Base-by-base conservation (phyloP, 2,329 filamentous ascomycete species). In the Keithomyces neogunnii region DNA sequence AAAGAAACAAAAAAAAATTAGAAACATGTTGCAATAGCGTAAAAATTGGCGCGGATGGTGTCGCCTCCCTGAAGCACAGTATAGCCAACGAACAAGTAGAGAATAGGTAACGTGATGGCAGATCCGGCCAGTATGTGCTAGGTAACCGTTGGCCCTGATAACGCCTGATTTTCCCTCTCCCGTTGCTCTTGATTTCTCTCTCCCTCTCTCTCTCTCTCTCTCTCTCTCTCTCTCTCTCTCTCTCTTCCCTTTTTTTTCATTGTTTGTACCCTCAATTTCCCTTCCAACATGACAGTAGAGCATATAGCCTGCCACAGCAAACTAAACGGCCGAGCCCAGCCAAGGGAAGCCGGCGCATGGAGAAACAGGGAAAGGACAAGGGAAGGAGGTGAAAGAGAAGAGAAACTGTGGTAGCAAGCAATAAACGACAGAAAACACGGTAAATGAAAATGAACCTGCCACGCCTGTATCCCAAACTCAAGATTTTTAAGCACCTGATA, bases 401-500 rank as follows among this genome's bases (percentile, higher is more conserved):
- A 19, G 6, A 13, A 40, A 40, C 13, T 3, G 26, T 28, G 46
- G 3, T 10, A 44, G 40, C 38, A 33, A 31, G 32, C 38, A n/a
- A n/a, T 39, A 19, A 44, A 46, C 28, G 28, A 49, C 36, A 42
- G 10, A 42, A 42, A 9, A 35, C 11, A 26, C 6, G 33, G 35
- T 19, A 49, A 9, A 51, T 33, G 19, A 35, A 42, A 49, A 35
- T 32, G 40, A 52, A 50, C 30, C 52, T 38, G 43, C 35, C 40
- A 4, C 46, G 40, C 46, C 44, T 51, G 44, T 51, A 51, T 51
- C 28, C 42, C 32, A 8, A 30, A 31, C 5, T 47, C 45, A 45
- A 33, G 10, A 9, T 36, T 51, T 51, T 51, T 48, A 45, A 47
- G 48, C 44, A 53, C 51, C 47, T 44, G 43, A 38, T 47, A 32